A percentile compares a stretch with the other conserved stretches of the same genome.
These are phyloP conservation scores for Plasmodium yoelii DNA, from an alignment of 169 alveolate species.

Conservation along the genomic window DNA sequence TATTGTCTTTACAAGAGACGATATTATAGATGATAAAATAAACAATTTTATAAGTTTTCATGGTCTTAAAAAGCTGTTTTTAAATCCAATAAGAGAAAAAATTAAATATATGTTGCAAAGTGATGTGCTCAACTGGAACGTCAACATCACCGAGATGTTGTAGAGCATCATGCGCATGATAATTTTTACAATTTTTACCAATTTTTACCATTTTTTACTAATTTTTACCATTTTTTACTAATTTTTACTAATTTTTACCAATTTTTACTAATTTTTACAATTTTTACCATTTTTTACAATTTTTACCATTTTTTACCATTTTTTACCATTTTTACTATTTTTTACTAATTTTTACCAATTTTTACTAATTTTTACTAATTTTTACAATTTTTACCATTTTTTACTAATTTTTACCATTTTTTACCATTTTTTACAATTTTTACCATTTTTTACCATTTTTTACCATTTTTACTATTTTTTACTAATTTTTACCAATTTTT, in stretches of 20 bases:
- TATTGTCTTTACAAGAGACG: conserved; percentile 37
- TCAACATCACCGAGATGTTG: conserved; percentile 48
- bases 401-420: too few species aligned
- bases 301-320: not conserved
- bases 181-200: not conserved
- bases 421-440: too few species aligned
- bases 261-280: too few species aligned
- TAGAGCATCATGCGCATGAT: not conserved
- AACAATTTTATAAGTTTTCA: conserved; percentile 24
- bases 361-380: too few species aligned
- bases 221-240: not conserved
- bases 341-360: too few species aligned
- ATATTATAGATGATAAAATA: conserved; percentile 47
- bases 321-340: too few species aligned
- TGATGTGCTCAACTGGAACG: conserved; percentile 31
- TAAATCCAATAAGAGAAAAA: conserved; percentile 48
- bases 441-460: too few species aligned
- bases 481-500: too few species aligned
- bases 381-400: too few species aligned
- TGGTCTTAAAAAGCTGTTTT: conserved; percentile 37
- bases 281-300: too few species aligned
- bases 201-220: not conserved
- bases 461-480: not conserved
- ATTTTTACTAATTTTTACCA: too few species aligned
- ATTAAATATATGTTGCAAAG: conserved; percentile 47